Evolutionary conservation across 768 basidiomycete genomes (phyloP).

Genomic region (Mycena sanguinolenta): DNA sequence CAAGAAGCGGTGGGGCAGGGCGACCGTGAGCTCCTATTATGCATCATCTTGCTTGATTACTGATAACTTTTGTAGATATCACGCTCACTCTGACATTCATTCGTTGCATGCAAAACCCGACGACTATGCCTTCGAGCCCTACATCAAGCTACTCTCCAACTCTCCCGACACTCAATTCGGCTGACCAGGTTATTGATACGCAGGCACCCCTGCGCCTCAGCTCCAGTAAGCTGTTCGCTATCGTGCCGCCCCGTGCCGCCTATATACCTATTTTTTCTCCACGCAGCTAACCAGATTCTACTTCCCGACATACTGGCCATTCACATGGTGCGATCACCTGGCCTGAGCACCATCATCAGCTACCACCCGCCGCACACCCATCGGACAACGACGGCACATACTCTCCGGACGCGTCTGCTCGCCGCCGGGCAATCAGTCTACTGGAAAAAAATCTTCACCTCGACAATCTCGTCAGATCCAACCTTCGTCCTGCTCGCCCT

Average conservation of each 20-base stretch:
- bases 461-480: constrained; percentile 55
- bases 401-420: constrained; percentile 52
- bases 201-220: constrained; percentile 61
- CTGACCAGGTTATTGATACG: constrained; percentile 62
- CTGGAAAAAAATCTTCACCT: constrained; percentile 58
- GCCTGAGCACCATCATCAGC: constrained; percentile 58
- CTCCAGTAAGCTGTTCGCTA: constrained; percentile 46
- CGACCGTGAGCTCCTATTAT: constrained; percentile 50
- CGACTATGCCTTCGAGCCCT: constrained; percentile 40
- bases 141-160: constrained; percentile 33
- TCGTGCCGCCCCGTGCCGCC: background rate
- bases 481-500: constrained; percentile 67
- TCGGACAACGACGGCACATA: constrained; percentile 50
- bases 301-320: constrained; percentile 65
- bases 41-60: background rate
- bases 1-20: constrained; percentile 58
- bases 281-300: constrained; percentile 49
- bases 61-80: constrained; percentile 57
- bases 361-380: constrained; percentile 55
- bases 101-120: constrained; percentile 52
- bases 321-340: constrained; percentile 63
- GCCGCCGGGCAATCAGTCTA: constrained; percentile 58
- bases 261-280: background rate
- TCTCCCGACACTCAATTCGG: constrained; percentile 21
- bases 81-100: constrained; percentile 69